These are phyloP conservation scores for Sclerotiophoma versabilis DNA, from an alignment of 2,329 filamentous ascomycete genomes.

Conservation along the genomic window DNA sequence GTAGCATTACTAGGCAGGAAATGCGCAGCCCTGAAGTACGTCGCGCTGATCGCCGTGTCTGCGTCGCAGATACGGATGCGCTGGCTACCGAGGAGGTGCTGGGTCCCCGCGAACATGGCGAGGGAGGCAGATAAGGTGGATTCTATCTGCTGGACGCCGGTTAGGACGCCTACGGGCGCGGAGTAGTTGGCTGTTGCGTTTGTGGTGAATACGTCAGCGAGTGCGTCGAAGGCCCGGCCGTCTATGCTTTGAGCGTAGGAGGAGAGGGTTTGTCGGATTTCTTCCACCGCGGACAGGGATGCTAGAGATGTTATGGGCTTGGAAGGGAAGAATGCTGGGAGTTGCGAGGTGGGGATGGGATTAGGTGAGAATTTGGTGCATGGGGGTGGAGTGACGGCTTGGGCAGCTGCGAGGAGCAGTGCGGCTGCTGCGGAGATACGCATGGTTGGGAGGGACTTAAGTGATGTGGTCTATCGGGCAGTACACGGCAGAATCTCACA, in stretches of 20 bases:
- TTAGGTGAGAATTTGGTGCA: not conserved
- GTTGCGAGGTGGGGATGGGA: not conserved
- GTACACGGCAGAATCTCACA: too few species aligned
- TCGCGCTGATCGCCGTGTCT: not conserved
- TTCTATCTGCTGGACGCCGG: not conserved
- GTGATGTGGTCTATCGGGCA: too few species aligned
- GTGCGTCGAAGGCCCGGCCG: not conserved
- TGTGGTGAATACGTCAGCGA: not conserved
- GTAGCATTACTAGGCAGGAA: slow-evolving; percentile 5
- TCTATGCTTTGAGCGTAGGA: slow-evolving; percentile 5
- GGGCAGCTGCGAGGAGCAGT: not conserved
- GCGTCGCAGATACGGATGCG: slow-evolving; percentile 1
- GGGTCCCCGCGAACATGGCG: not conserved
- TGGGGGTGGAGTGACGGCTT: not conserved
- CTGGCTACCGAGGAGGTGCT: slow-evolving; percentile 10
- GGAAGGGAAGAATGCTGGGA: slow-evolving; percentile 4
- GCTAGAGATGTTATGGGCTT: not conserved
- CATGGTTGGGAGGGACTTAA: too few species aligned
- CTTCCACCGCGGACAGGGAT: not conserved
- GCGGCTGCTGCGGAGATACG: not conserved
- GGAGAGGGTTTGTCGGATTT: slow-evolving; percentile 7
- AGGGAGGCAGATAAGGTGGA: not conserved
- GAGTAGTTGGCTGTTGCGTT: slow-evolving; percentile 9
- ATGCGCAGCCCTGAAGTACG: slow-evolving; percentile 4
- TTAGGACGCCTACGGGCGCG: not conserved